phyloP scores from a whole-genome alignment of 1,284 basidiomycete genomes.

The Phellopilus nigrolimitatus region DNA sequence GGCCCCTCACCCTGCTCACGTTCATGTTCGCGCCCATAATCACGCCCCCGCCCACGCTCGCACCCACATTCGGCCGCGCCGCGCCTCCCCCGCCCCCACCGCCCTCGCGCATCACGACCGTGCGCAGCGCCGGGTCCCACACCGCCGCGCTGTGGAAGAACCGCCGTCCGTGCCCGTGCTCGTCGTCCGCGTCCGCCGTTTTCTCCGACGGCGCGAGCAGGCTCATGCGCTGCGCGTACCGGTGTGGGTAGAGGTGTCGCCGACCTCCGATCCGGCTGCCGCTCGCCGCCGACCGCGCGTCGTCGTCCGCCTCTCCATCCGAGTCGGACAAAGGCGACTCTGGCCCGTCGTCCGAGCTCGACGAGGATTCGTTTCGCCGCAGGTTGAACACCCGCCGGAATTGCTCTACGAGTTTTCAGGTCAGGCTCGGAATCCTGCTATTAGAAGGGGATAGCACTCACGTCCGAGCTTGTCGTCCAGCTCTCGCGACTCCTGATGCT shows the following conservation, averaged over 20 bases:
- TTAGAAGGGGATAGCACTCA: constrained; percentile 35
- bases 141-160: constrained; percentile 53
- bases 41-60: background rate
- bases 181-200: constrained; percentile 22
- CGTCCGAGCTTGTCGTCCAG: constrained; percentile 67
- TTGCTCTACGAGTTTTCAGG: constrained; percentile 42
- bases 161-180: constrained; percentile 30
- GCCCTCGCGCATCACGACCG: constrained; percentile 17
- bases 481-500: constrained; percentile 45
- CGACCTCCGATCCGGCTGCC: constrained; percentile 27
- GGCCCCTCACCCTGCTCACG: background rate
- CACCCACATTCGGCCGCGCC: no score
- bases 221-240: constrained; percentile 55
- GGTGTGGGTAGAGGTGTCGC: constrained; percentile 30
- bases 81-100: no score
- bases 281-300: constrained; percentile 36
- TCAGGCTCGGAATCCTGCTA: background rate
- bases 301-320: no score
- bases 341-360: constrained; percentile 35
- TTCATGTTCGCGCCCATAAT: background rate
- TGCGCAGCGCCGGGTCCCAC: constrained; percentile 32
- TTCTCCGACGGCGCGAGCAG: constrained; percentile 53
- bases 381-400: constrained; percentile 57
- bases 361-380: constrained; percentile 46
- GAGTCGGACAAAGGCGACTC: constrained; percentile 43